These are phyloP conservation scores for Cytospora leucostoma DNA, from an alignment of 2,329 filamentous ascomycete species.

Conservation along the genomic window DNA sequence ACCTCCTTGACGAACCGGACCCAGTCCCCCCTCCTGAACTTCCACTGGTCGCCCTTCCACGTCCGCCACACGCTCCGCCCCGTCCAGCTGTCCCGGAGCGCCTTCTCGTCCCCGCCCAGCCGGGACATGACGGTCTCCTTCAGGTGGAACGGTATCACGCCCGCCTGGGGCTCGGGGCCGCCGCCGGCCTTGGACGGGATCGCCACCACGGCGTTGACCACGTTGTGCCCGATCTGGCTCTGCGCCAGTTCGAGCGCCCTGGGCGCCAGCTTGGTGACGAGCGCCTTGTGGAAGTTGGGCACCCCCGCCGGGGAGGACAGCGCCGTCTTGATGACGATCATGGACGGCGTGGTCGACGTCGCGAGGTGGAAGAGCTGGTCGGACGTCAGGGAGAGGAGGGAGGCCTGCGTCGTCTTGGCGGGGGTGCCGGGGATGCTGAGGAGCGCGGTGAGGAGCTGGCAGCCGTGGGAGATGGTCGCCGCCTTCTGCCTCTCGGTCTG, in stretches of 20 bases:
- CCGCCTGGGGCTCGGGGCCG: constrained; percentile 34
- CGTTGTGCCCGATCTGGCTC: constrained; percentile 53
- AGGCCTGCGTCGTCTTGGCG: constrained; percentile 70
- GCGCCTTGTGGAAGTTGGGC: constrained; percentile 57
- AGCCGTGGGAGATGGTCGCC: constrained; percentile 67
- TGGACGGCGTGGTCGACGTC: constrained; percentile 51
- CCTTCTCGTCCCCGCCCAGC: constrained; percentile 50
- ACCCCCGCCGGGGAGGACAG: constrained; percentile 50
- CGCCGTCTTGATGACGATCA: constrained; percentile 53
- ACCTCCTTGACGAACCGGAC: constrained; percentile 58
- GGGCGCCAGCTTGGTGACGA: constrained; percentile 51
- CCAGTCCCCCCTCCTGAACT: constrained; percentile 55
- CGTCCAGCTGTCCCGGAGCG: constrained; percentile 55
- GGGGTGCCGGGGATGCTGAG: constrained; percentile 71
- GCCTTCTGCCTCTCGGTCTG: constrained; percentile 57
- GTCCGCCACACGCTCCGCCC: constrained; percentile 58
- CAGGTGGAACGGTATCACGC: constrained; percentile 57
- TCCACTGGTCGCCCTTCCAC: constrained; percentile 62
- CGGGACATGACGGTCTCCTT: constrained; percentile 57
- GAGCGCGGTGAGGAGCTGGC: constrained; percentile 78
- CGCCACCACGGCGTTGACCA: constrained; percentile 51
- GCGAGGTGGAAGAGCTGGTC: constrained; percentile 66
- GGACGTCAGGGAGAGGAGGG: constrained; percentile 61
- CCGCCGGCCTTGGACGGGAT: constrained; percentile 52
- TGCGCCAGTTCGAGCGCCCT: constrained; percentile 49